Conservation (phyloP, 2,329 filamentous ascomycete species). For the Cordyceps cicadae region DNA sequence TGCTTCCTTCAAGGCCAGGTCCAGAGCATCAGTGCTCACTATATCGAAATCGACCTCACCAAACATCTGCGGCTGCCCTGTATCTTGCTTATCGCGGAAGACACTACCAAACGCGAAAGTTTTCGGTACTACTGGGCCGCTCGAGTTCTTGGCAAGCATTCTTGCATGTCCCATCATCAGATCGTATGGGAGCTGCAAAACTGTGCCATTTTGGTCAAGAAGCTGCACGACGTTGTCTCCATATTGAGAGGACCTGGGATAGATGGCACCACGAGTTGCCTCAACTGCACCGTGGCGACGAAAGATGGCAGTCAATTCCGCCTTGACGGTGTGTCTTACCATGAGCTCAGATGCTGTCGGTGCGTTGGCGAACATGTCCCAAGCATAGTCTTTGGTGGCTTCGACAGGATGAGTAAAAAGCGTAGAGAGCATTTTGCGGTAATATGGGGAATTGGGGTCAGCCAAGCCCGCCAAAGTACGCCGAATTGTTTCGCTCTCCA, state of each 20-base stretch:
- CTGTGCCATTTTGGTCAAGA: conserved; percentile 73
- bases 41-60: conserved; percentile 96
- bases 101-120: conserved; percentile 84
- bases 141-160: conserved; percentile 63
- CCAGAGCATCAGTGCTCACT: conserved; percentile 70
- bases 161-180: conserved; percentile 83
- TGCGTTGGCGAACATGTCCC: conserved; percentile 58
- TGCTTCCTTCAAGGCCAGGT: conserved; percentile 83
- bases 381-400: conserved; percentile 72
- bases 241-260: conserved; percentile 78
- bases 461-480: conserved; percentile 73
- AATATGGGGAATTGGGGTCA: conserved; percentile 78
- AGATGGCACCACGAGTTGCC: conserved; percentile 62
- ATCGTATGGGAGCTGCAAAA: conserved; percentile 91
- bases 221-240: conserved; percentile 64
- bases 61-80: conserved; percentile 72
- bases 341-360: conserved; percentile 54
- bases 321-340: conserved; percentile 64
- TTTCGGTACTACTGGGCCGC: conserved; percentile 56
- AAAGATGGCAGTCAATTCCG: conserved; percentile 69
- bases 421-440: conserved; percentile 79
- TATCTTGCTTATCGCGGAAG: conserved; percentile 69
- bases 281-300: conserved; percentile 84
- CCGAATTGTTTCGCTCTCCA: conserved; percentile 86
- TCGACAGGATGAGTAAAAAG: conserved; percentile 71